A percentile compares a stretch with the other conserved stretches of the same genome.
Conservation (phyloP, 2,329 filamentous ascomycete species). For the Geosmithia putterillii region DNA sequence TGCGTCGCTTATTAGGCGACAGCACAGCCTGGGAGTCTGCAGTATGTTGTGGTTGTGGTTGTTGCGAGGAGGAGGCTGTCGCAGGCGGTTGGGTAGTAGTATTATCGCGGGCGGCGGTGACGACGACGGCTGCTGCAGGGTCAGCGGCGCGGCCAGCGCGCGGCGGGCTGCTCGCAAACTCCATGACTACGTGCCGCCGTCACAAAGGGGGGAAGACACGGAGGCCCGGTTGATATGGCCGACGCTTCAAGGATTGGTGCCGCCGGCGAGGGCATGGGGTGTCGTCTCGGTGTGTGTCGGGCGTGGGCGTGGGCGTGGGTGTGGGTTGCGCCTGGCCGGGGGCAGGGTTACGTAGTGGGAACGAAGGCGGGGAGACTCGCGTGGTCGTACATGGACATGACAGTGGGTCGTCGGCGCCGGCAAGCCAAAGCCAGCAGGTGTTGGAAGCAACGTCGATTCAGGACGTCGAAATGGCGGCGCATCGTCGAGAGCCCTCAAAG, state of each 20-base stretch:
- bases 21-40: conserved; percentile 2
- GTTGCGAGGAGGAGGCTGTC: conserved; percentile 2
- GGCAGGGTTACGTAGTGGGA: background rate
- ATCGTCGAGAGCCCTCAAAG: background rate
- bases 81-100: conserved; percentile 1
- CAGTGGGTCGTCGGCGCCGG: background rate
- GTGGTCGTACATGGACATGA: background rate
- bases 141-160: background rate
- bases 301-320: too few species aligned
- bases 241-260: background rate
- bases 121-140: background rate
- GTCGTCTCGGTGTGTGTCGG: background rate
- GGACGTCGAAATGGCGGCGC: background rate
- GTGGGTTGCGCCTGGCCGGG: too few species aligned
- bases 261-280: background rate
- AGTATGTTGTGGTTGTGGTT: background rate
- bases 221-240: background rate
- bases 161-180: background rate
- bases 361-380: background rate
- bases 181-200: background rate
- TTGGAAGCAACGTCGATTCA: too few species aligned
- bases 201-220: too few species aligned
- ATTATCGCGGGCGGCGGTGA: background rate
- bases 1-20: conserved; percentile 19
- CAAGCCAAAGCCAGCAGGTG: background rate